These are phyloP conservation scores for Epichloe coenophiala DNA, from an alignment of 2,329 filamentous ascomycete species.

Conservation along the genomic window DNA sequence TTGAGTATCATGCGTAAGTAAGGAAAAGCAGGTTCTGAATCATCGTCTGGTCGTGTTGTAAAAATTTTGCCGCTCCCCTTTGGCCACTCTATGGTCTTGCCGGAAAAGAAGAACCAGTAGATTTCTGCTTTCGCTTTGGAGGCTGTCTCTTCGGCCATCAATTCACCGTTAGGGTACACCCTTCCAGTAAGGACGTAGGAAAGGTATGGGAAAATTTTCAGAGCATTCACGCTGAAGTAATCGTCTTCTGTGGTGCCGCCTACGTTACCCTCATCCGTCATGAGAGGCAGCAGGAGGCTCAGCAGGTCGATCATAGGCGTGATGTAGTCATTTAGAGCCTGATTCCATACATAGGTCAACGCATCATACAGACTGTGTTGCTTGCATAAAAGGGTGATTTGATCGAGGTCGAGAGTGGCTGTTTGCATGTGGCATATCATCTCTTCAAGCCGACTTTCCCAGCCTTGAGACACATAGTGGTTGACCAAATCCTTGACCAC, in stretches of 20 bases:
- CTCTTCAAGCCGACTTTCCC: conserved; percentile 73
- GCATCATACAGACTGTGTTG: conserved; percentile 89
- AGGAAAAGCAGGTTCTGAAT: conserved; percentile 63
- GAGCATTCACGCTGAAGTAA: conserved; percentile 53
- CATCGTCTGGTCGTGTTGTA: conserved; percentile 40
- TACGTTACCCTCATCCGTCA: conserved; percentile 40
- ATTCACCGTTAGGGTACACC: conserved; percentile 75
- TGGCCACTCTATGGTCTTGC: conserved; percentile 64
- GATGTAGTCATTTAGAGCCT: conserved; percentile 76
- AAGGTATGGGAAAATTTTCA: conserved; percentile 90
- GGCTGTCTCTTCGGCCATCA: conserved; percentile 59
- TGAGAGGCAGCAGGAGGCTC: conserved; percentile 48
- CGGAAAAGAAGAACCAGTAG: conserved; percentile 89
- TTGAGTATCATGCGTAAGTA: conserved; percentile 74
- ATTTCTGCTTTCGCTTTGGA: conserved; percentile 71
- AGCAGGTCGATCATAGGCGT: conserved; percentile 80
- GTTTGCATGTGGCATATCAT: conserved; percentile 91
- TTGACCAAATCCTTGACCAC: conserved; percentile 77
- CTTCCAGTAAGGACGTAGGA: conserved; percentile 84
- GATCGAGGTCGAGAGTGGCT: conserved; percentile 81
- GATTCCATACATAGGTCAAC: conserved; percentile 93
- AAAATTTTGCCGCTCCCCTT: conserved; percentile 47
- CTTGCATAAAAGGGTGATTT: conserved; percentile 82
- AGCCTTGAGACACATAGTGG: conserved; percentile 64
- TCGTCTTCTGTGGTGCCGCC: conserved; percentile 45